Evolutionary conservation across 2,329 filamentous ascomycete species (phyloP).

Genomic region (Penicillium oxalicum): DNA sequence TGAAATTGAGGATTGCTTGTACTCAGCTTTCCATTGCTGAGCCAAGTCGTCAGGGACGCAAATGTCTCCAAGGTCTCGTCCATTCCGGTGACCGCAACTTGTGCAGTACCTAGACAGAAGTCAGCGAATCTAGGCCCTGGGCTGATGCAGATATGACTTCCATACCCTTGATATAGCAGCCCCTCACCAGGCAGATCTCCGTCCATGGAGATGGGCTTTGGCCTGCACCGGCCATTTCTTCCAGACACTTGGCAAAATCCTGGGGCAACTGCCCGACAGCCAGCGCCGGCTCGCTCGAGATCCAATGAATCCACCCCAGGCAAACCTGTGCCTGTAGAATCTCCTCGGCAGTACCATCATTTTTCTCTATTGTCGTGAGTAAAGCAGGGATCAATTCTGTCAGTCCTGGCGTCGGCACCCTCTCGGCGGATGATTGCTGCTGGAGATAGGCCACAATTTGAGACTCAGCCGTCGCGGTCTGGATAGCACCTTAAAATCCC

Average conservation of each 20-base stretch:
- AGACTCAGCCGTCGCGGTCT: slow-evolving; percentile 64
- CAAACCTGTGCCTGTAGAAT: slow-evolving; percentile 74
- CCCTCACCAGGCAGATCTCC: slow-evolving; percentile 72
- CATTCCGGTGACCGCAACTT: slow-evolving; percentile 37
- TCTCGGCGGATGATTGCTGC: slow-evolving; percentile 26
- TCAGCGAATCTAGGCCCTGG: slow-evolving; percentile 7
- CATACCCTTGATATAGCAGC: slow-evolving; percentile 68
- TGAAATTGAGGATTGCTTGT: slow-evolving; percentile 57
- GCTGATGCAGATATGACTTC: slow-evolving; percentile 4
- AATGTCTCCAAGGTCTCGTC: slow-evolving; percentile 63
- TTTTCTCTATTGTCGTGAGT: slow-evolving; percentile 52
- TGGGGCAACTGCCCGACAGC: slow-evolving; percentile 59
- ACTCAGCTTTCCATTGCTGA: slow-evolving; percentile 38
- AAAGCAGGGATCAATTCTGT: slow-evolving; percentile 37
- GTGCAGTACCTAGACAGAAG: slow-evolving; percentile 38
- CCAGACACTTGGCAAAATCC: slow-evolving; percentile 53
- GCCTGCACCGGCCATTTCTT: slow-evolving; percentile 48
- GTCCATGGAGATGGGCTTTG: slow-evolving; percentile 65
- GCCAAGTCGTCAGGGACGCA: slow-evolving; percentile 58
- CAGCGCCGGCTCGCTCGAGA: slow-evolving; percentile 60
- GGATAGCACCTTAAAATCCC: slow-evolving; percentile 53
- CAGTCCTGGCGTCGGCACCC: slow-evolving; percentile 37
- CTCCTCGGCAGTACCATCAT: slow-evolving; percentile 50
- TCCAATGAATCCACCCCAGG: slow-evolving; percentile 79
- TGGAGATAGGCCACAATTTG: slow-evolving; percentile 54